Percentiles rank a stretch among this genome's conserved stretches.
phyloP scores from a whole-genome alignment of 1,139 yeast species.

The Keqinozyma sinolaborantium region DNA sequence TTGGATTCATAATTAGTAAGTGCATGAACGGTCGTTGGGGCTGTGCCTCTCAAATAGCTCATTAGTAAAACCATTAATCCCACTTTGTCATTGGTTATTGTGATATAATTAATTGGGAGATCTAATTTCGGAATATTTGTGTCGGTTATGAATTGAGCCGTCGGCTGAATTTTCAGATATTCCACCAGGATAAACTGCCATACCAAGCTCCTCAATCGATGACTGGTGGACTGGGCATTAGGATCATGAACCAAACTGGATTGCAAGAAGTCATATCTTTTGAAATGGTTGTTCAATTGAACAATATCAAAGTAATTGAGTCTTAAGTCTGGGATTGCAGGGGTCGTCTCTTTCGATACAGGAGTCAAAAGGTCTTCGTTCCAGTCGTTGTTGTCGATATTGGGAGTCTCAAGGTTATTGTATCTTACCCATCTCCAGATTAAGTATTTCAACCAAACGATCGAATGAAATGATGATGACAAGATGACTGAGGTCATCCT shows the following conservation, averaged over 20 bases:
- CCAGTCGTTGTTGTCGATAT: constrained; percentile 9
- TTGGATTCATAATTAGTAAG: background rate
- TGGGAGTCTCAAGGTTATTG: background rate
- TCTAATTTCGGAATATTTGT: constrained; percentile 5
- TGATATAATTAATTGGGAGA: constrained; percentile 5
- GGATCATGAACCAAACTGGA: constrained; percentile 5
- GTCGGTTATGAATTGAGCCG: constrained; percentile 11
- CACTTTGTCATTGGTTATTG: constrained; percentile 22
- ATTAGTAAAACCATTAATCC: constrained; percentile 10
- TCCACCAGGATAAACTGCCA: constrained; percentile 32
- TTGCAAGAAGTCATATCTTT: constrained; percentile 22
- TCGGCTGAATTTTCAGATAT: constrained; percentile 18
- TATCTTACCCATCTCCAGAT: constrained; percentile 8
- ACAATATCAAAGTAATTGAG: constrained; percentile 24
- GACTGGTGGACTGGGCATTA: constrained; percentile 19
- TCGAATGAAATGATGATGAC: constrained; percentile 27
- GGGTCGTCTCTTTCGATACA: constrained; percentile 12
- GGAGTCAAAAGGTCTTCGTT: constrained; percentile 15
- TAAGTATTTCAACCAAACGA: constrained; percentile 28
- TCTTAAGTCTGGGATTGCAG: constrained; percentile 9
- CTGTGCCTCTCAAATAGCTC: constrained; percentile 5
- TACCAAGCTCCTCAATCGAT: constrained; percentile 24
- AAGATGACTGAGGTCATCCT: constrained; percentile 18
- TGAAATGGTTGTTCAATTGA: constrained; percentile 21
- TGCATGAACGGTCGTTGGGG: background rate